phyloP scores from a whole-genome alignment of 176 grass and related monocot genomes.

The Dactylis glomerata region DNA sequence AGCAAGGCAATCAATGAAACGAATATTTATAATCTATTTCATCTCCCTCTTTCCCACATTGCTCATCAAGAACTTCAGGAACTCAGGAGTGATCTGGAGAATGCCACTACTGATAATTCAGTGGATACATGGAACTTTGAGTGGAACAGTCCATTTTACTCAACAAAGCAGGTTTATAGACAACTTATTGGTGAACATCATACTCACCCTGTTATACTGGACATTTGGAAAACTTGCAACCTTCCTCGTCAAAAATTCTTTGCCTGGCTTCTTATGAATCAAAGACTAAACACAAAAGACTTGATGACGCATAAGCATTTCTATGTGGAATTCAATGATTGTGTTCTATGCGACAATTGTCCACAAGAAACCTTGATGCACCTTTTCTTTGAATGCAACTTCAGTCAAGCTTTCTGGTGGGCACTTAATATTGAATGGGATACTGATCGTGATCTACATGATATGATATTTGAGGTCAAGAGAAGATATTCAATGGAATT shows the following conservation, averaged over 20 bases:
- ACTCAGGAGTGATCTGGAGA: too few species aligned
- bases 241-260: neutral
- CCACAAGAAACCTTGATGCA: neutral
- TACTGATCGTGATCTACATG: neutral
- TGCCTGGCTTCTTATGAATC: neutral
- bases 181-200: accelerated
- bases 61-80: too few species aligned
- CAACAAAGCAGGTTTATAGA: neutral
- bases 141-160: too few species aligned
- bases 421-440: neutral
- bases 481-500: too few species aligned
- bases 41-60: too few species aligned
- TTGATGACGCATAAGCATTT: neutral
- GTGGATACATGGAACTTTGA: too few species aligned
- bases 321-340: neutral
- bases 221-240: neutral
- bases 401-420: neutral
- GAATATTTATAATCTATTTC: too few species aligned
- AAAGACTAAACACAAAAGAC: neutral
- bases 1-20: too few species aligned
- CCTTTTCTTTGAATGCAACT: neutral
- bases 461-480: neutral
- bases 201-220: too few species aligned
- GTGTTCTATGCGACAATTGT: neutral
- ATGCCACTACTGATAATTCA: too few species aligned